Percentiles rank a stretch among this genome's conserved stretches.
phyloP scores from a whole-genome alignment of 805 yeast species.

The Myxozyma sirexii region DNA sequence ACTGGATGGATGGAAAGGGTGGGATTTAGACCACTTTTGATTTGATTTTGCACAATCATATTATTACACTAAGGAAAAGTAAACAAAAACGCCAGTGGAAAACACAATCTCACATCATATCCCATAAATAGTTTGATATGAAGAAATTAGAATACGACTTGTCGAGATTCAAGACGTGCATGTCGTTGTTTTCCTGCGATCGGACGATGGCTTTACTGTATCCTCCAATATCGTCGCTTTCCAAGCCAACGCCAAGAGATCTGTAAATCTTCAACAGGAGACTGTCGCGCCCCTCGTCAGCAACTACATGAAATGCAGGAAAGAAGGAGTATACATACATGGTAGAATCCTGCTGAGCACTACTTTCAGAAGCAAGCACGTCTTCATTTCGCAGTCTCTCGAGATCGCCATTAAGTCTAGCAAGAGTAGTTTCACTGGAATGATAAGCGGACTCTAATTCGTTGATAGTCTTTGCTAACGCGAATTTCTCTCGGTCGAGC shows the following conservation, averaged over 20 bases:
- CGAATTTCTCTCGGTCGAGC: constrained; percentile 32
- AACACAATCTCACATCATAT: constrained; percentile 41
- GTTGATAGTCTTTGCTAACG: constrained; percentile 34
- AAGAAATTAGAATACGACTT: constrained; percentile 65
- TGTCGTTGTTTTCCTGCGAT: constrained; percentile 30
- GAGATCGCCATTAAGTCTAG: constrained; percentile 27
- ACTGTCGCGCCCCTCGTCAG: not conserved
- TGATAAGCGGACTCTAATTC: constrained; percentile 34
- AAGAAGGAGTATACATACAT: constrained; percentile 13
- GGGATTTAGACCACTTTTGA: constrained; percentile 15
- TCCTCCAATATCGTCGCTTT: constrained; percentile 26
- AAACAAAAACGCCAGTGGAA: not conserved
- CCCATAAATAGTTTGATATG: constrained; percentile 78
- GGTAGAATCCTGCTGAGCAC: constrained; percentile 31
- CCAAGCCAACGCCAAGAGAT: constrained; percentile 31
- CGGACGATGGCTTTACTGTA: constrained; percentile 30
- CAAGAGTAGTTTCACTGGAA: constrained; percentile 27
- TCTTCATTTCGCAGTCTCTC: constrained; percentile 29
- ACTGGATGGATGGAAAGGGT: constrained; percentile 31
- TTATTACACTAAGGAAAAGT: not conserved
- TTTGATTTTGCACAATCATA: not conserved
- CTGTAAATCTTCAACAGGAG: constrained; percentile 31
- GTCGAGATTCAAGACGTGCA: constrained; percentile 35
- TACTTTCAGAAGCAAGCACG: constrained; percentile 16
- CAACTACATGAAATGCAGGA: not conserved